Percentiles rank a stretch among this genome's conserved stretches.
Conservation (phyloP, 345 rosid genomes). For the Mercurialis annua region DNA sequence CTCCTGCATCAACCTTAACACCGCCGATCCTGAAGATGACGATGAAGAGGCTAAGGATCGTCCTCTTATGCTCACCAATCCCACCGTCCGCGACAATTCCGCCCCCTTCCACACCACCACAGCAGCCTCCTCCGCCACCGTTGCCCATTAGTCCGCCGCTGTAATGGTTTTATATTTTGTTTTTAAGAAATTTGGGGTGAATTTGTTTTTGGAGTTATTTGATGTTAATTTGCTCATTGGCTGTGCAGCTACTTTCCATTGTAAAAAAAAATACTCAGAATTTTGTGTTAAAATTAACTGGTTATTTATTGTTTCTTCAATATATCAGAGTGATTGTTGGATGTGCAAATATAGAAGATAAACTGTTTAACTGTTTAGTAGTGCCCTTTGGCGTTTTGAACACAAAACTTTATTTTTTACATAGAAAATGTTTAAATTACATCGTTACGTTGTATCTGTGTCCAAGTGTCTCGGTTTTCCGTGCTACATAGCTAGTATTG, state of each 20-base stretch:
- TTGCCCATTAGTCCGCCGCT: constrained; percentile 21
- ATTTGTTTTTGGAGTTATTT: not conserved
- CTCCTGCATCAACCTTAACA: constrained; percentile 66
- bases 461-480: not conserved
- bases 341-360: too few relatives aligned
- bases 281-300: not conserved
- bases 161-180: not conserved
- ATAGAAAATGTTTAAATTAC: too few relatives aligned
- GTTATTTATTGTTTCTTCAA: too few relatives aligned
- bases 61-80: constrained; percentile 47
- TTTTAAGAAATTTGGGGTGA: constrained; percentile 1
- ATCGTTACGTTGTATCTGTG: not conserved
- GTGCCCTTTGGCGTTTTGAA: too few relatives aligned
- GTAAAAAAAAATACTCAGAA: too few relatives aligned
- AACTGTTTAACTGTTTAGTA: too few relatives aligned
- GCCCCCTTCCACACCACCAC: constrained; percentile 7
- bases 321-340: too few relatives aligned
- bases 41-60: constrained; percentile 53
- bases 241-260: not conserved
- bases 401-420: too few relatives aligned
- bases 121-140: constrained; percentile 21
- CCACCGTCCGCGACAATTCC: constrained; percentile 18
- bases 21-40: constrained; percentile 50
- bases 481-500: not conserved
- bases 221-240: not conserved